These are phyloP conservation scores for Gossypium trilobum DNA, from an alignment of 441 rosid genomes.

Conservation along the genomic window DNA sequence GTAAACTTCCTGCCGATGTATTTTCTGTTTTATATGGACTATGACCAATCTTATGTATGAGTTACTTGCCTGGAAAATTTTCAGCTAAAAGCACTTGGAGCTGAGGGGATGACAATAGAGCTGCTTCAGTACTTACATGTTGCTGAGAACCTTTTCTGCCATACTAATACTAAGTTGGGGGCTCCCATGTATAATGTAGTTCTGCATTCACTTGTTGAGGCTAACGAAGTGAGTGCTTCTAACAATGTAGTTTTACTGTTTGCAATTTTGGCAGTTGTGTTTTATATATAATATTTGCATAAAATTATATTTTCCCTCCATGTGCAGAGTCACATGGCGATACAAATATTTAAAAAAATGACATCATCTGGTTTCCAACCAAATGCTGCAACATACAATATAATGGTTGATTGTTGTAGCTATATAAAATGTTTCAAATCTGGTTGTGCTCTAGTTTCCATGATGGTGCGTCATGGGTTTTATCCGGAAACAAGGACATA, in stretches of 20 bases:
- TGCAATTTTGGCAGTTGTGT: constrained; percentile 9
- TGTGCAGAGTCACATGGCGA: constrained; percentile 46
- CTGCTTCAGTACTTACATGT: constrained; percentile 39
- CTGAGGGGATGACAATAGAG: constrained; percentile 66
- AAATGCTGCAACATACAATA: constrained; percentile 48
- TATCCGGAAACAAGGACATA: constrained; percentile 35
- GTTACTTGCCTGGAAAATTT: constrained; percentile 10
- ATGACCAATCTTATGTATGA: constrained; percentile 3
- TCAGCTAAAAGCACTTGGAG: constrained; percentile 73
- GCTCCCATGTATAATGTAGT: constrained; percentile 49
- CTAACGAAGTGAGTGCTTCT: constrained; percentile 48
- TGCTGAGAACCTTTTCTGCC: constrained; percentile 42
- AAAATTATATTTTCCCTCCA: constrained; percentile 19
- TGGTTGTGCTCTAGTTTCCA: constrained; percentile 54
- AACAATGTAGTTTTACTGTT: constrained; percentile 1
- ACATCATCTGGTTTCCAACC: constrained; percentile 36
- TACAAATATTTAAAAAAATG: constrained; percentile 52
- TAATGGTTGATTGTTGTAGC: constrained; percentile 72
- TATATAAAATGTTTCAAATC: constrained; percentile 36
- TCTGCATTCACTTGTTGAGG: constrained; percentile 57
- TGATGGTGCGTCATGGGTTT: constrained; percentile 78
- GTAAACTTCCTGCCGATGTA: constrained; percentile 29
- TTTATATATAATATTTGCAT: constrained; percentile 9
- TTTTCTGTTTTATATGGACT: constrained; percentile 16
- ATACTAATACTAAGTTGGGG: constrained; percentile 27